A percentile compares a stretch with the other conserved stretches of the same genome.
Conservation (phyloP, 441 rosid species). For the Gossypium schwendimanii region DNA sequence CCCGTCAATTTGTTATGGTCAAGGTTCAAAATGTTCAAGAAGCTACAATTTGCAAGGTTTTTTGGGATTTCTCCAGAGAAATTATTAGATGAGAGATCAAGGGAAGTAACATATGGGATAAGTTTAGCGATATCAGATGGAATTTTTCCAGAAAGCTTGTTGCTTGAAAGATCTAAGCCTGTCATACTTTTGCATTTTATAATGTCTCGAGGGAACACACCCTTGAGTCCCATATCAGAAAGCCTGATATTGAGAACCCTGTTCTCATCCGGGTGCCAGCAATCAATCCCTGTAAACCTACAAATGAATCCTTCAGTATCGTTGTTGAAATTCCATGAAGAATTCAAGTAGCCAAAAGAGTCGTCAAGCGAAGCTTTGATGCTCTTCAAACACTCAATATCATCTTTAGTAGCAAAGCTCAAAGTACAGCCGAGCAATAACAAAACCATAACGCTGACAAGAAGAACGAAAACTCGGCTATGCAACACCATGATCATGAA, state of each 20-base stretch:
- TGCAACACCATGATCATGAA: constrained; percentile 20
- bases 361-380: constrained; percentile 28
- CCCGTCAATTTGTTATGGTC: constrained; percentile 52
- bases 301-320: constrained; percentile 51
- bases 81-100: constrained; percentile 51
- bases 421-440: constrained; percentile 23
- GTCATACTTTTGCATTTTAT: constrained; percentile 37
- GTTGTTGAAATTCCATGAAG: constrained; percentile 56
- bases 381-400: constrained; percentile 37
- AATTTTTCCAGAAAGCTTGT: constrained; percentile 45
- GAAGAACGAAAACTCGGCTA: constrained; percentile 13
- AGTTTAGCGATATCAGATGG: constrained; percentile 25
- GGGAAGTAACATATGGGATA: constrained; percentile 20
- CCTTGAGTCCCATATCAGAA: constrained; percentile 52
- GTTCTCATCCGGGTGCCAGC: constrained; percentile 81
- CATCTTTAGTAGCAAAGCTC: constrained; percentile 24
- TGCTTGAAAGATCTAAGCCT: constrained; percentile 51
- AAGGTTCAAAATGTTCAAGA: constrained; percentile 44
- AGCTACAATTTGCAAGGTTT: constrained; percentile 27
- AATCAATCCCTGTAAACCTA: constrained; percentile 54
- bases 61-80: constrained; percentile 49
- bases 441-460: constrained; percentile 20
- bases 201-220: constrained; percentile 52
- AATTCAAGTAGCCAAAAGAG: constrained; percentile 34
- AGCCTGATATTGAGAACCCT: constrained; percentile 59